Evolutionary conservation across 1,139 yeast species (phyloP).

Genomic region (Meyerozyma athensensis): DNA sequence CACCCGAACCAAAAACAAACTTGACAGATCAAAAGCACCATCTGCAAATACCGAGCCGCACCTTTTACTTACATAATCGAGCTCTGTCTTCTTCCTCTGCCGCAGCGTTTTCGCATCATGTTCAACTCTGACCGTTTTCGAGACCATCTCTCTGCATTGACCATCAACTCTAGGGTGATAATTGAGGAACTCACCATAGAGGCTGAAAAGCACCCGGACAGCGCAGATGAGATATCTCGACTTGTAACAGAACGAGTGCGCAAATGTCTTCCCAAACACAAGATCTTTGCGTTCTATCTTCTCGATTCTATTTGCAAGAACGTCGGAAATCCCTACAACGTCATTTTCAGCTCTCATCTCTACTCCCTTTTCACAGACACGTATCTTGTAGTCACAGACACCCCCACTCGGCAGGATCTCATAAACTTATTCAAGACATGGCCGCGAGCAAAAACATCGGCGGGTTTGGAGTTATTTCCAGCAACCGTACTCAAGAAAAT

Average conservation of each 20-base stretch:
- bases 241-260: constrained; percentile 32
- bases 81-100: no score
- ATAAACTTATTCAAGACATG: constrained; percentile 41
- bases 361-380: constrained; percentile 35
- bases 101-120: no score
- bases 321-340: constrained; percentile 42
- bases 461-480: constrained; percentile 37
- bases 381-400: constrained; percentile 37
- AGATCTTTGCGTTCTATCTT: constrained; percentile 34
- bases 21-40: no score
- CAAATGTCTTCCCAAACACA: constrained; percentile 36
- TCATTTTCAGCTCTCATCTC: constrained; percentile 31
- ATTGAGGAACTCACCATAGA: constrained; percentile 37
- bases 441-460: constrained; percentile 30
- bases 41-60: no score
- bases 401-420: constrained; percentile 29
- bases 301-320: constrained; percentile 41
- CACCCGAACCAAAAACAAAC: no score
- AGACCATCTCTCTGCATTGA: constrained; percentile 28
- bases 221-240: constrained; percentile 29
- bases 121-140: constrained; percentile 29
- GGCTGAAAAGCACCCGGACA: constrained; percentile 30
- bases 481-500: constrained; percentile 25
- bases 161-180: constrained; percentile 35
- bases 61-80: no score